Evolutionary conservation across 805 yeast genomes (phyloP).

Genomic region (Candida patagonica): DNA sequence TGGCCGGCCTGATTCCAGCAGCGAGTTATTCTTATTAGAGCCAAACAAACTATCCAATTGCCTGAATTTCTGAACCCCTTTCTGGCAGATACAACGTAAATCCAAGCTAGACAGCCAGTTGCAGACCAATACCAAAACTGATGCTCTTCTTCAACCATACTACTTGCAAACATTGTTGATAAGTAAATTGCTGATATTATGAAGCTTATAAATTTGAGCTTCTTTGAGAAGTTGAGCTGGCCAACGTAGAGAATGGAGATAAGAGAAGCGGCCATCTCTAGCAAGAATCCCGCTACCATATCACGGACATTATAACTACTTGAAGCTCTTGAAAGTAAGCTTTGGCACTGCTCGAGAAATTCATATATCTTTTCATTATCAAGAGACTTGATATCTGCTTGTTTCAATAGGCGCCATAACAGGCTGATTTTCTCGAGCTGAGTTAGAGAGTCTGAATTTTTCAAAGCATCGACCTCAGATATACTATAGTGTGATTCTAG

Average conservation of each 20-base stretch:
- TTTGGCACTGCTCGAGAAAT: conserved; percentile 35
- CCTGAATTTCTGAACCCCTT: conserved; percentile 15
- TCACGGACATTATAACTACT: conserved; percentile 60
- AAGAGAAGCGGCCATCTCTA: conserved; percentile 25
- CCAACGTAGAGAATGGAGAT: conserved; percentile 24
- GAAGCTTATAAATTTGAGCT: conserved; percentile 16
- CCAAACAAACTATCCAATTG: conserved; percentile 18
- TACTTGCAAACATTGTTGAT: conserved; percentile 67
- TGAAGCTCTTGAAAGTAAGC: conserved; percentile 32
- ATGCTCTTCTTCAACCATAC: conserved; percentile 91
- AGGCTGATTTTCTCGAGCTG: background rate
- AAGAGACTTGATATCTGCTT: background rate
- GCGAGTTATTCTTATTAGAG: conserved; percentile 49
- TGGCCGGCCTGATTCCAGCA: conserved; percentile 92
- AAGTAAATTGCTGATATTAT: conserved; percentile 34
- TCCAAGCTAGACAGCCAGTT: conserved; percentile 28
- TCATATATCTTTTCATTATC: conserved; percentile 20
- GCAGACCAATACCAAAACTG: conserved; percentile 88
- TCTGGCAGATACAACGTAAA: conserved; percentile 16
- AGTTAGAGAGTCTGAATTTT: background rate
- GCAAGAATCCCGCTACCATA: conserved; percentile 35
- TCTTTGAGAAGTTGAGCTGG: conserved; percentile 8
- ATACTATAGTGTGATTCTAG: conserved; percentile 16
- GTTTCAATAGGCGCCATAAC: background rate
- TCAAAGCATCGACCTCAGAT: background rate